Percentiles rank a stretch among this genome's conserved stretches.
These are phyloP conservation scores for Colletotrichum echinochloae DNA, from an alignment of 2,329 filamentous ascomycete genomes.

Conservation along the genomic window DNA sequence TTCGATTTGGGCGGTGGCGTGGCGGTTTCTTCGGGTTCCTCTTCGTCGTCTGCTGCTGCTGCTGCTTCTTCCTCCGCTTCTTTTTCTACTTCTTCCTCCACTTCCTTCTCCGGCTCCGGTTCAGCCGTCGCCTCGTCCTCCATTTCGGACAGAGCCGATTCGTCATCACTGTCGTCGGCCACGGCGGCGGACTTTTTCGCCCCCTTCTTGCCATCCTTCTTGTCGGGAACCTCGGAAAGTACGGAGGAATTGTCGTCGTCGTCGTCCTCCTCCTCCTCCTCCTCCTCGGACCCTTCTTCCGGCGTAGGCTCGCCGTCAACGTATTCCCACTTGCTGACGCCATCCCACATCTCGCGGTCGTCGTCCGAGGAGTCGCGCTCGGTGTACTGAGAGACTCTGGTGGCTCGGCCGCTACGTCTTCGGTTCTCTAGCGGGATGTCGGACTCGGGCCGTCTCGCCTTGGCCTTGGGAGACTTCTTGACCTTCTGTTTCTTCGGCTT, in stretches of 20 bases:
- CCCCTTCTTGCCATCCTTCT: conserved; percentile 39
- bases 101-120: conserved; percentile 41
- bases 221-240: conserved; percentile 29
- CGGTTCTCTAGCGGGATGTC: conserved; percentile 55
- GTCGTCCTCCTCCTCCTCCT: conserved; percentile 29
- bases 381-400: conserved; percentile 59
- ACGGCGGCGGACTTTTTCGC: conserved; percentile 37
- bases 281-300: conserved; percentile 43
- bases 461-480: conserved; percentile 46
- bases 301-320: conserved; percentile 48
- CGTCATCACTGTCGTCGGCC: conserved; percentile 38
- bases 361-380: conserved; percentile 70
- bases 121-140: conserved; percentile 40
- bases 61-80: conserved; percentile 12
- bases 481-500: conserved; percentile 49
- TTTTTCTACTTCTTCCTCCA: conserved; percentile 26
- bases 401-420: conserved; percentile 65
- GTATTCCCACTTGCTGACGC: conserved; percentile 71
- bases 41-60: conserved; percentile 41
- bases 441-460: conserved; percentile 42
- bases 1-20: conserved; percentile 39
- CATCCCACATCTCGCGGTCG: conserved; percentile 71
- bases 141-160: conserved; percentile 30
- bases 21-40: conserved; percentile 28
- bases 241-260: conserved; percentile 26